Conservation (phyloP, 2,329 filamentous ascomycete genomes). For the Clonostachys solani region DNA sequence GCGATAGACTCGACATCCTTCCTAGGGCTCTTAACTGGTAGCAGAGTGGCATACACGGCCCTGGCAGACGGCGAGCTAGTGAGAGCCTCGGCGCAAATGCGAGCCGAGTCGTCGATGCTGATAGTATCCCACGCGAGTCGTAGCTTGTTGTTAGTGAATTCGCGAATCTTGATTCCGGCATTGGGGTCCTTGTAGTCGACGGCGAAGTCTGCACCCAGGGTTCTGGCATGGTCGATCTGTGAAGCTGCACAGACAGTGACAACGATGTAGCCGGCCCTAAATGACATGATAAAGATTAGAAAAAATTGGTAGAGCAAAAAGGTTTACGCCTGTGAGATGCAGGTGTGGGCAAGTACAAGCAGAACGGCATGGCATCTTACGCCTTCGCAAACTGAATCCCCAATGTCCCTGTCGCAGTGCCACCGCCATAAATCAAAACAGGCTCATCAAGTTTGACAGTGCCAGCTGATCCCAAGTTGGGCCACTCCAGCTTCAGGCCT, state of each 20-base stretch:
- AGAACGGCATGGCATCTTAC: slow-evolving; percentile 16
- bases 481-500: slow-evolving; percentile 23
- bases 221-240: slow-evolving; percentile 23
- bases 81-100: background rate
- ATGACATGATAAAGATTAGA: no score
- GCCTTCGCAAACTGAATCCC: slow-evolving; percentile 37
- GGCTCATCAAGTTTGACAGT: slow-evolving; percentile 24
- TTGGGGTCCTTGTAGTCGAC: slow-evolving; percentile 38
- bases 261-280: slow-evolving; percentile 16
- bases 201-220: slow-evolving; percentile 36
- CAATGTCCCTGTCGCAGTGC: slow-evolving; percentile 52
- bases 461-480: slow-evolving; percentile 35
- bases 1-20: no score
- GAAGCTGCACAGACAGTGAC: slow-evolving; percentile 30
- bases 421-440: slow-evolving; percentile 40
- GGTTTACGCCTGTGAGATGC: no score
- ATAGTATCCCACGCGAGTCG: slow-evolving; percentile 12
- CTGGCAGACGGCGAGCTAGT: background rate
- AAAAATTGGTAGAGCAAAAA: no score
- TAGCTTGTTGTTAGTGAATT: slow-evolving; percentile 12
- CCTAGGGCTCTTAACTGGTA: background rate
- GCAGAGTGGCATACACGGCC: background rate
- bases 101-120: no score
- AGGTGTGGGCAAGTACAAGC: no score
- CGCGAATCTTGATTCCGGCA: slow-evolving; percentile 14